phyloP scores from a whole-genome alignment of 805 yeast genomes.

The Metschnikowia vanudenii region DNA sequence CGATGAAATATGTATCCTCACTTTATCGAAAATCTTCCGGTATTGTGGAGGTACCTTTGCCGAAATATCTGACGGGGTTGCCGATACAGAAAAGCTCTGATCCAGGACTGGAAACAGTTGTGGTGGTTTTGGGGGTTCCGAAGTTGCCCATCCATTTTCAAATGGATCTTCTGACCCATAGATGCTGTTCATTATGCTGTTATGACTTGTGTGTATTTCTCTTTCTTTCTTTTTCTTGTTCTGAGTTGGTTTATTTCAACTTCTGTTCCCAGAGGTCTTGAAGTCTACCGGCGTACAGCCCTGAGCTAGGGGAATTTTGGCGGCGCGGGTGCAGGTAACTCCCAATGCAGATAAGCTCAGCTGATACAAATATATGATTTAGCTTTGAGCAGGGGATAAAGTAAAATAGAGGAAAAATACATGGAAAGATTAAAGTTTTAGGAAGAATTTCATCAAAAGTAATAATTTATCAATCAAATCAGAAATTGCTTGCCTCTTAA shows the following conservation, averaged over 20 bases:
- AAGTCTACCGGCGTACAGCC: not conserved
- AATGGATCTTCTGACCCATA: conserved; percentile 33
- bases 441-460: too few relatives aligned
- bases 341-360: not conserved
- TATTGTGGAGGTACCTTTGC: conserved; percentile 31
- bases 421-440: too few relatives aligned
- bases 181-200: conserved; percentile 15
- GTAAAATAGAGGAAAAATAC: too few relatives aligned
- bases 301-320: conserved; percentile 4
- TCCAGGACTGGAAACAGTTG: conserved; percentile 6
- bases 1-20: conserved; percentile 23
- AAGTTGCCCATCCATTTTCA: conserved; percentile 40
- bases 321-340: conserved; percentile 6
- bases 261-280: not conserved
- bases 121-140: conserved; percentile 6
- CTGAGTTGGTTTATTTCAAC: too few relatives aligned
- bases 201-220: too few relatives aligned
- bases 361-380: too few relatives aligned
- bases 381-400: too few relatives aligned
- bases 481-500: too few relatives aligned
- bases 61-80: conserved; percentile 16
- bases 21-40: conserved; percentile 13
- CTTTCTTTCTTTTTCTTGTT: too few relatives aligned
- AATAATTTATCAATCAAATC: too few relatives aligned
- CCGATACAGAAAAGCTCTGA: conserved; percentile 8